Evolutionary conservation across 495 filamentous ascomycete genomes (phyloP).

Genomic region (Aspergillus olivimuriae): DNA sequence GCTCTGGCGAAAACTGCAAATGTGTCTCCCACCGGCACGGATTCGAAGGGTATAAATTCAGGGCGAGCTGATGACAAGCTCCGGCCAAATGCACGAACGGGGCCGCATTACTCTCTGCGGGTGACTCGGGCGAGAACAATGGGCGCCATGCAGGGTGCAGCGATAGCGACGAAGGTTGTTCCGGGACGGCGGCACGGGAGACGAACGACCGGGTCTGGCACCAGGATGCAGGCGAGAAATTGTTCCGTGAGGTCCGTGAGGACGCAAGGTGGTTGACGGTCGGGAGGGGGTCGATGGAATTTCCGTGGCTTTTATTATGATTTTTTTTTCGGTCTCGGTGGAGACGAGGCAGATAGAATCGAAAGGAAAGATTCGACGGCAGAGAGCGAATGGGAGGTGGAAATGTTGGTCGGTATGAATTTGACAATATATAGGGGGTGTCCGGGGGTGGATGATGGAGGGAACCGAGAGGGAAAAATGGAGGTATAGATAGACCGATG

Average conservation of each 20-base stretch:
- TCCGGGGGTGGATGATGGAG: constrained; percentile 13
- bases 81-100: constrained; percentile 22
- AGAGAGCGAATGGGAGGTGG: constrained; percentile 5
- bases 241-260: constrained; percentile 5
- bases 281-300: not conserved
- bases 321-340: not conserved
- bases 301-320: not conserved
- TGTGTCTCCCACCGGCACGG: constrained; percentile 3
- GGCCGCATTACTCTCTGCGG: constrained; percentile 33
- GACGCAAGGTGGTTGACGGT: constrained; percentile 3
- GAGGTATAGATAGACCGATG: constrained; percentile 5
- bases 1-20: too few relatives aligned
- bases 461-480: constrained; percentile 12
- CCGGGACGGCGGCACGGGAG: constrained; percentile 27
- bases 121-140: constrained; percentile 12
- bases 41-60: constrained; percentile 21
- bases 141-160: constrained; percentile 11
- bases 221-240: constrained; percentile 21
- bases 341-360: too few relatives aligned
- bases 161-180: constrained; percentile 23
- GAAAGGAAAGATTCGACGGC: too few relatives aligned
- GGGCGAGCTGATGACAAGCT: constrained; percentile 26
- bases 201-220: constrained; percentile 30
- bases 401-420: constrained; percentile 11
- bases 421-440: not conserved